A percentile compares a stretch with the other conserved stretches of the same genome.
Evolutionary conservation across 768 basidiomycete genomes (phyloP).

Genomic region (Trametes villosa): DNA sequence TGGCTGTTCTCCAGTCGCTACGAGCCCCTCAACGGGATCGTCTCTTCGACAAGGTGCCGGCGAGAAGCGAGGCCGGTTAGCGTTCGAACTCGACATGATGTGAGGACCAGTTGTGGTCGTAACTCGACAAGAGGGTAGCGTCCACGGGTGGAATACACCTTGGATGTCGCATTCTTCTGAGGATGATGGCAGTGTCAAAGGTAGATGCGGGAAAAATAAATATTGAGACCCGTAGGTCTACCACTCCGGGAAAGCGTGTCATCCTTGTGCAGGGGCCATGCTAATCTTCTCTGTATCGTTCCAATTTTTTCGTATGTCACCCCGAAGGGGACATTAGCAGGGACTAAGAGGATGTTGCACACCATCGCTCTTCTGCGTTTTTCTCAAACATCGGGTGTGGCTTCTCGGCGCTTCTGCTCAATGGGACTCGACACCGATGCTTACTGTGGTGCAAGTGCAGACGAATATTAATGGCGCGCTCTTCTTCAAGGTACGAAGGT

Average conservation of each 20-base stretch:
- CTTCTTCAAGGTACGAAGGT: too few relatives aligned
- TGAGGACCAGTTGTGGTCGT: too few relatives aligned
- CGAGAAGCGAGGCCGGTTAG: constrained; percentile 17
- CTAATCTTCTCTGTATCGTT: constrained; percentile 99
- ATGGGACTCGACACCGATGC: too few relatives aligned
- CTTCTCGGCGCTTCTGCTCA: background rate
- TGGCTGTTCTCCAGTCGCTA: background rate
- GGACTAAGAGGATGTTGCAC: too few relatives aligned
- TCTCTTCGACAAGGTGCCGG: constrained; percentile 1
- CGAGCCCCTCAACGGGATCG: background rate
- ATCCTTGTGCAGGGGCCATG: constrained; percentile 99
- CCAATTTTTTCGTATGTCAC: constrained; percentile 98
- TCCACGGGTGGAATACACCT: too few relatives aligned
- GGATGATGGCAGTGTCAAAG: too few relatives aligned
- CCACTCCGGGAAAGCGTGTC: constrained; percentile 98
- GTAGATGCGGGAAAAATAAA: constrained; percentile 33
- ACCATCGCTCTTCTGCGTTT: background rate
- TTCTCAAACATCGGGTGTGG: background rate
- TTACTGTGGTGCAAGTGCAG: too few relatives aligned
- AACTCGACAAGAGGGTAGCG: too few relatives aligned
- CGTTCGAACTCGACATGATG: background rate
- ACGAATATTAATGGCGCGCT: too few relatives aligned
- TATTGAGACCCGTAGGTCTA: constrained; percentile 54
- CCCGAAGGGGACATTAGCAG: constrained; percentile 73
- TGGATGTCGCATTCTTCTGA: too few relatives aligned